Percentiles rank a stretch among this genome's conserved stretches.
Evolutionary conservation across 2,329 filamentous ascomycete species (phyloP).

Genomic region (Trichoderma oligosporum): DNA sequence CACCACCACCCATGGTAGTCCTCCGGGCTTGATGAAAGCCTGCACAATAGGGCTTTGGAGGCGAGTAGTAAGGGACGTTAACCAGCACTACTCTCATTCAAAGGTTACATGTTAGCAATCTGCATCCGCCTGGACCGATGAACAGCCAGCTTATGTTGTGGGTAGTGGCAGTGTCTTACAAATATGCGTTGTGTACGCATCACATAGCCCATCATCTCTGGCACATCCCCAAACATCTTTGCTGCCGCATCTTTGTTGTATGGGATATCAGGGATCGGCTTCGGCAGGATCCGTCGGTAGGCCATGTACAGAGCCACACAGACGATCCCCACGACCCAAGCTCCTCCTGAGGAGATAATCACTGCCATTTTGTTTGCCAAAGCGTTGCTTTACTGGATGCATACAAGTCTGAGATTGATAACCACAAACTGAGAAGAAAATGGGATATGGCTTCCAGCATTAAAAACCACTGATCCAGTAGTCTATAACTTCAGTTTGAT

Average conservation of each 20-base stretch:
- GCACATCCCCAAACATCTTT: conserved; percentile 10
- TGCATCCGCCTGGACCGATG: background rate
- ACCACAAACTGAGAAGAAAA: background rate
- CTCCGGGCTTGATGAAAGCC: conserved; percentile 3
- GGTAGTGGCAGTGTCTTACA: background rate
- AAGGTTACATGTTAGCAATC: background rate
- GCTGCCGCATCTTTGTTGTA: conserved; percentile 9
- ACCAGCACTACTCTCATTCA: background rate
- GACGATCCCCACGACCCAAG: background rate
- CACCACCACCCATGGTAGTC: conserved; percentile 5
- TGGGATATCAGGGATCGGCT: conserved; percentile 7
- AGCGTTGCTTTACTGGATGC: background rate
- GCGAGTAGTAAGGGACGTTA: conserved; percentile 8
- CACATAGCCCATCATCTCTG: conserved; percentile 11
- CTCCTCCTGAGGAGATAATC: conserved; percentile 1
- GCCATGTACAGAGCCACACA: conserved; percentile 1
- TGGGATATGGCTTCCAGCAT: background rate
- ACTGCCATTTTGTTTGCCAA: background rate
- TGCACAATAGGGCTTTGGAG: conserved; percentile 11
- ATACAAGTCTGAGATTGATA: background rate
- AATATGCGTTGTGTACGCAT: conserved; percentile 10
- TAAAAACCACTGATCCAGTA: background rate
- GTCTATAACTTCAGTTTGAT: conserved; percentile 1
- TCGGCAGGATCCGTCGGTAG: conserved; percentile 5
- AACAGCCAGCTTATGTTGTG: background rate